Conservation (phyloP, 148 eudicot genomes). For the Rhododendron simsii region DNA sequence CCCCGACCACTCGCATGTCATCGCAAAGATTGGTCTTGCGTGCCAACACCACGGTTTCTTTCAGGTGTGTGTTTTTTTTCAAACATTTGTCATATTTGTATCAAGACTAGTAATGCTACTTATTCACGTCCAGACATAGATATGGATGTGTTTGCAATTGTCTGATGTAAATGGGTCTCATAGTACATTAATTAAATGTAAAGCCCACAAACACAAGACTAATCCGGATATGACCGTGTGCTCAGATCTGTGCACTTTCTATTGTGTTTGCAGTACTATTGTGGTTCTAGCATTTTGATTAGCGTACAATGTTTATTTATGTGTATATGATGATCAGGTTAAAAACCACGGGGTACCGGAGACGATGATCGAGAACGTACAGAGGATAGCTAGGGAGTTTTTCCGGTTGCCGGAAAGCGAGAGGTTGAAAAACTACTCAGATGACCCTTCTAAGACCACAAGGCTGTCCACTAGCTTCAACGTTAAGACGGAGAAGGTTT, state of each 20-base stretch:
- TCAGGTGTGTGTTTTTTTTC: neutral
- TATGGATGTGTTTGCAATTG: too few relatives aligned
- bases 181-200: too few relatives aligned
- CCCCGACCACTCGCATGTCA: neutral
- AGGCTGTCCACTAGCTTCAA: constrained; percentile 24
- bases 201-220: too few relatives aligned
- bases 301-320: too few relatives aligned
- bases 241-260: too few relatives aligned
- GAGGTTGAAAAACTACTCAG: constrained; percentile 17
- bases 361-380: neutral
- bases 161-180: too few relatives aligned
- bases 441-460: constrained; percentile 17
- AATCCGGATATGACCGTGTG: too few relatives aligned
- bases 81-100: too few relatives aligned
- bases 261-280: too few relatives aligned
- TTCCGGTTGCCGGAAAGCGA: constrained; percentile 17
- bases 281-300: too few relatives aligned
- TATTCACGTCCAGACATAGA: too few relatives aligned
- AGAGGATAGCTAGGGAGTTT: constrained; percentile 11
- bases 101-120: too few relatives aligned
- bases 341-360: constrained; percentile 19
- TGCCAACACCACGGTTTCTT: neutral
- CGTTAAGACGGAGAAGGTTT: constrained; percentile 13
- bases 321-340: neutral
- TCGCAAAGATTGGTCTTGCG: neutral